These are phyloP conservation scores for Pachysolen tannophilus DNA, from an alignment of 805 yeast genomes.

Conservation along the genomic window DNA sequence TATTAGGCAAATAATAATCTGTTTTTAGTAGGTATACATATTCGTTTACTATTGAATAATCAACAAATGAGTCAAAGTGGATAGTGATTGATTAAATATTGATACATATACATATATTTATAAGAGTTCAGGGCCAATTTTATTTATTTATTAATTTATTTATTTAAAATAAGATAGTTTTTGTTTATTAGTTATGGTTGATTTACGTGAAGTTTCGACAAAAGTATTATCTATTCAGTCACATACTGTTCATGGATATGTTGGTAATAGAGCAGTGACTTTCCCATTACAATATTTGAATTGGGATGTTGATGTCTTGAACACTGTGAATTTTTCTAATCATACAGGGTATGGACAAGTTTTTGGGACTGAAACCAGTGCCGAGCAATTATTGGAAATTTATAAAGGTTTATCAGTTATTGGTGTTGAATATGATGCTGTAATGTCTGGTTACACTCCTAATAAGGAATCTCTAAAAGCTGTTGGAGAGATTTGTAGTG, in stretches of 20 bases:
- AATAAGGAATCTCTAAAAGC: constrained; percentile 44
- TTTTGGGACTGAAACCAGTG: constrained; percentile 45
- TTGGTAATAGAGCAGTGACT: constrained; percentile 86
- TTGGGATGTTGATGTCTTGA: constrained; percentile 89
- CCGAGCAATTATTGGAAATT: constrained; percentile 38
- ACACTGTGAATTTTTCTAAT: constrained; percentile 83
- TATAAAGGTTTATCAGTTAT: constrained; percentile 47
- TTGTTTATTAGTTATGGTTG: no score
- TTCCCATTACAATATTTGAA: constrained; percentile 81
- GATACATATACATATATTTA: no score
- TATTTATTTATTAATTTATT: no score
- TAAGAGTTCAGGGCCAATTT: no score
- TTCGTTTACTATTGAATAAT: no score
- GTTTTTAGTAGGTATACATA: no score
- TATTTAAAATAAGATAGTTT: no score
- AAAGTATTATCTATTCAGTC: constrained; percentile 61
- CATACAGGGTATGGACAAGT: constrained; percentile 83
- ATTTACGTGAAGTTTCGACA: no score
- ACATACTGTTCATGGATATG: constrained; percentile 94
- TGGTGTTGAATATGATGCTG: constrained; percentile 47
- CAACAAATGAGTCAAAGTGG: no score
- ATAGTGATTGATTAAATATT: no score
- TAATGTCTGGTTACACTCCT: constrained; percentile 79
- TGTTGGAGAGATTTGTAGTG: constrained; percentile 34
- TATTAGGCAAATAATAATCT: no score